A percentile compares a stretch with the other conserved stretches of the same genome.
Conservation (phyloP, 1,139 yeast species). For the Hansenula lynferdii region DNA sequence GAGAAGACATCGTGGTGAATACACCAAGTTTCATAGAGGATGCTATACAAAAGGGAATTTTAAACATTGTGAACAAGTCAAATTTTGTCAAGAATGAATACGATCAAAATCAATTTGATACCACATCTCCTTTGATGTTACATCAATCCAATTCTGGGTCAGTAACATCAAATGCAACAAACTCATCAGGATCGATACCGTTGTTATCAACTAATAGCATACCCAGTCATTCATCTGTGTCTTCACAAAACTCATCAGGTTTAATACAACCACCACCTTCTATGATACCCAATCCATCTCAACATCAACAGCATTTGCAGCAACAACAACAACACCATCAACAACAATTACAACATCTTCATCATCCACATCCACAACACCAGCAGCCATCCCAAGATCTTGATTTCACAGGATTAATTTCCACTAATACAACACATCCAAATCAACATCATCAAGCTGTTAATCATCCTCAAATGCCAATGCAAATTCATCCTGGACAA, state of each 20-base stretch:
- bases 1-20: slow-evolving; percentile 13
- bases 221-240: neutral
- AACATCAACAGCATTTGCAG: slow-evolving; percentile 3
- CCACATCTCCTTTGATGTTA: neutral
- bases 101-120: neutral
- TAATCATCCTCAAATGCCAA: neutral
- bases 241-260: slow-evolving; percentile 3
- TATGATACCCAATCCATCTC: slow-evolving; percentile 3
- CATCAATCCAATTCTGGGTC: neutral
- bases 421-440: slow-evolving; percentile 1
- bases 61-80: slow-evolving; percentile 11
- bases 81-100: slow-evolving; percentile 7
- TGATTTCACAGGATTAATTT: neutral
- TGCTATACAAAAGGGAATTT: slow-evolving; percentile 18
- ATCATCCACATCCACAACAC: neutral
- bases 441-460: neutral
- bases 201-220: neutral
- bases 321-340: too few relatives aligned
- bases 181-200: neutral
- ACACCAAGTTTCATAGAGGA: slow-evolving; percentile 19
- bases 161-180: neutral
- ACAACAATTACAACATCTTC: slow-evolving; percentile 4
- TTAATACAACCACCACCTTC: slow-evolving; percentile 4
- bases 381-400: slow-evolving; percentile 4
- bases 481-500: too few relatives aligned